Conservation (phyloP, 495 filamentous ascomycete genomes). For the Penicilliopsis zonata region DNA sequence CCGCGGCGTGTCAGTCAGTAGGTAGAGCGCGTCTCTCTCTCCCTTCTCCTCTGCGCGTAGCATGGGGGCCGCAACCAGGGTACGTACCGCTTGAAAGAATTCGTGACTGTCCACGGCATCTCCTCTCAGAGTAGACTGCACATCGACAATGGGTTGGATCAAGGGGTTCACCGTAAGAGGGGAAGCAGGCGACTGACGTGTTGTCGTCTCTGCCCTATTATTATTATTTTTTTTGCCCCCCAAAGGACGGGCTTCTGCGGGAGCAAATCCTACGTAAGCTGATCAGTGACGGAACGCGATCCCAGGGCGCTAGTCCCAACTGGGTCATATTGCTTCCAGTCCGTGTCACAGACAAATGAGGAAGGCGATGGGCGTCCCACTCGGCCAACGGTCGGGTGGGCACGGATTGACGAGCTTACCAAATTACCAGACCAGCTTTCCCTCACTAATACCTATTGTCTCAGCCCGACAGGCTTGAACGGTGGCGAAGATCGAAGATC, state of each 20-base stretch:
- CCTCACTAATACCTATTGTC: no score
- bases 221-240: no score
- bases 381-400: no score
- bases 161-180: no score
- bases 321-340: slow-evolving; percentile 18
- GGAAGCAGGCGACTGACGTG: no score
- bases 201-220: no score
- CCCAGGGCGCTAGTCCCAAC: slow-evolving; percentile 12
- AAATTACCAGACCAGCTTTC: no score
- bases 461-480: no score
- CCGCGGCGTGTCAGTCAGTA: background rate
- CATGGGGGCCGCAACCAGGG: background rate
- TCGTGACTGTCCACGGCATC: slow-evolving; percentile 47
- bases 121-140: slow-evolving; percentile 7
- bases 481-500: no score
- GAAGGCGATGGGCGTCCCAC: no score
- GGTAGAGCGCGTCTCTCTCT: slow-evolving; percentile 1
- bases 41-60: background rate
- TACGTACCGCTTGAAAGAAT: slow-evolving; percentile 43
- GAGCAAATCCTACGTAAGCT: slow-evolving; percentile 5
- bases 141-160: slow-evolving; percentile 2
- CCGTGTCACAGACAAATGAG: no score
- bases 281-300: slow-evolving; percentile 15
- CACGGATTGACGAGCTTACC: no score
- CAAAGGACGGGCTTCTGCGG: background rate